A percentile compares a stretch with the other conserved stretches of the same genome.
These are phyloP conservation scores for Butyriboletus loyo DNA, from an alignment of 768 basidiomycete genomes.

Conservation along the genomic window DNA sequence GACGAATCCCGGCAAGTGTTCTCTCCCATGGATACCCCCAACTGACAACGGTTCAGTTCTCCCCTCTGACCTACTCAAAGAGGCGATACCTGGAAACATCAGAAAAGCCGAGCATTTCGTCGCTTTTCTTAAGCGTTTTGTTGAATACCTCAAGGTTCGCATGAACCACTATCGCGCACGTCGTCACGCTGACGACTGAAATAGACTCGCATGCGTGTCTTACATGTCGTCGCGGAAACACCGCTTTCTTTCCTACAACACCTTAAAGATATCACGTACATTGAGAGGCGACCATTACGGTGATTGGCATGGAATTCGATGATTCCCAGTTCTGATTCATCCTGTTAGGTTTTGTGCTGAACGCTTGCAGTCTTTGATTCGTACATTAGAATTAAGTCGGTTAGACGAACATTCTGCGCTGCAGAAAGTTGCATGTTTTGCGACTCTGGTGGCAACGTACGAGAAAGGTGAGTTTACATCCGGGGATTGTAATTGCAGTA, in stretches of 20 bases:
- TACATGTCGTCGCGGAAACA: conserved; percentile 98
- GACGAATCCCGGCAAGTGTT: conserved; percentile 72
- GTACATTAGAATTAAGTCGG: conserved; percentile 84
- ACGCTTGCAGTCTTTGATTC: conserved; percentile 87
- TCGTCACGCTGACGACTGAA: conserved; percentile 9
- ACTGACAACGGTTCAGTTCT: conserved; percentile 52
- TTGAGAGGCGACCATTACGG: conserved; percentile 91
- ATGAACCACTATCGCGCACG: neutral
- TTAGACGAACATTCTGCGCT: conserved; percentile 89
- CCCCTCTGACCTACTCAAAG: conserved; percentile 90
- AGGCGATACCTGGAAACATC: conserved; percentile 97
- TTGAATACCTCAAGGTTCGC: conserved; percentile 93
- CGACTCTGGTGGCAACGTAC: conserved; percentile 95
- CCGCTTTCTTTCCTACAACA: conserved; percentile 96
- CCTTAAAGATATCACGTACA: conserved; percentile 98
- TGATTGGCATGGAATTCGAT: conserved; percentile 32
- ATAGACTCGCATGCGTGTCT: conserved; percentile 97
- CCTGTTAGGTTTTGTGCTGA: conserved; percentile 87
- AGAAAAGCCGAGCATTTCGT: conserved; percentile 99
- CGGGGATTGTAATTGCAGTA: neutral
- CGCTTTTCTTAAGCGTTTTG: conserved; percentile 95
- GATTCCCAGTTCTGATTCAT: neutral
- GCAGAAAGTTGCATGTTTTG: conserved; percentile 95
- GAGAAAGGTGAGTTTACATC: conserved; percentile 69
- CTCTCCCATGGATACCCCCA: neutral